Conservation (phyloP, 768 basidiomycete genomes). For the Leccinum disarticulatum region DNA sequence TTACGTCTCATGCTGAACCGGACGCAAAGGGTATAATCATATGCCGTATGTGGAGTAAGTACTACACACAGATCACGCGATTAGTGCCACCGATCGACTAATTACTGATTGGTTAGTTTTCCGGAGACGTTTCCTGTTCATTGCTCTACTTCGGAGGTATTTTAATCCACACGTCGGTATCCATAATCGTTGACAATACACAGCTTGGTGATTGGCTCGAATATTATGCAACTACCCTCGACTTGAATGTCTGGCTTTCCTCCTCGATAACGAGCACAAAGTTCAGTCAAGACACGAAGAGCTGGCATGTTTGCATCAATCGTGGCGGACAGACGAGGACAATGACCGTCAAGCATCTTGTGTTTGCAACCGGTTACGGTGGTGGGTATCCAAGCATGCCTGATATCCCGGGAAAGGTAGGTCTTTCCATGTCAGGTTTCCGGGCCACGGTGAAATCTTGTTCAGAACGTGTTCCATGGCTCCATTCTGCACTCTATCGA, state of each 20-base stretch:
- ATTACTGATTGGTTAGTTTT: constrained; percentile 36
- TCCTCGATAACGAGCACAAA: constrained; percentile 36
- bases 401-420: constrained; percentile 42
- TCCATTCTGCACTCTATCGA: constrained; percentile 51
- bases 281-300: constrained; percentile 35
- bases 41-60: constrained; percentile 55
- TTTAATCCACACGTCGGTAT: not conserved
- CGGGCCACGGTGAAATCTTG: not conserved
- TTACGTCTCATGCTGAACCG: not conserved
- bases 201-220: constrained; percentile 67
- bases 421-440: not conserved
- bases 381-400: constrained; percentile 50
- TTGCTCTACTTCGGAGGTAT: constrained; percentile 51
- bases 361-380: constrained; percentile 55
- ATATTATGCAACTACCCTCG: constrained; percentile 53
- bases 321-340: constrained; percentile 30
- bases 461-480: constrained; percentile 51
- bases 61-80: constrained; percentile 7
- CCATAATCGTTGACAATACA: not conserved
- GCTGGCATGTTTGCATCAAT: constrained; percentile 44
- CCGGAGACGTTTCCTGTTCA: constrained; percentile 54
- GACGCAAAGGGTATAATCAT: constrained; percentile 45
- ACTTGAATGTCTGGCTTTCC: constrained; percentile 62
- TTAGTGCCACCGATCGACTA: not conserved
- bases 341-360: constrained; percentile 47